Conservation (phyloP, 495 filamentous ascomycete genomes). For the Penicillium lagena region DNA sequence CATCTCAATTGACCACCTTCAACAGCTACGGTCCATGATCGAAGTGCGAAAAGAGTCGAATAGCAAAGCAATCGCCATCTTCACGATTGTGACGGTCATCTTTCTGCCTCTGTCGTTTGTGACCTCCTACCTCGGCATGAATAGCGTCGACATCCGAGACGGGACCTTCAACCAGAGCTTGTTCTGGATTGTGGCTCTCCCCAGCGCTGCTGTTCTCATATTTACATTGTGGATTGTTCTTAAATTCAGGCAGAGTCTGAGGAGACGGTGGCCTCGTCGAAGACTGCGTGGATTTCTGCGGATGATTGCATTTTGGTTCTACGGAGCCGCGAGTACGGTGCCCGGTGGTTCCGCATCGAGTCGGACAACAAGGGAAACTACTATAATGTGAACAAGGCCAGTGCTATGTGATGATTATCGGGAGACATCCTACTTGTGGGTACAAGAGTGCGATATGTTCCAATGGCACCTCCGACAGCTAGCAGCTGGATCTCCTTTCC, state of each 20-base stretch:
- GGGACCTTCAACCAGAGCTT: slow-evolving; percentile 38
- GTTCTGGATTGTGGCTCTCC: slow-evolving; percentile 43
- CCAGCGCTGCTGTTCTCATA: slow-evolving; percentile 5
- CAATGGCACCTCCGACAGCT: too few species aligned
- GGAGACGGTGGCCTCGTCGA: not conserved
- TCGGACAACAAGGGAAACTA: too few species aligned
- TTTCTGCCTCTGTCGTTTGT: slow-evolving; percentile 34
- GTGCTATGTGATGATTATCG: too few species aligned
- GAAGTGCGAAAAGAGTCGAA: slow-evolving; percentile 9
- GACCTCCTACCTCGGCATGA: slow-evolving; percentile 33
- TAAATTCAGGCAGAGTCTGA: not conserved
- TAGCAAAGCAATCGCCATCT: slow-evolving; percentile 21
- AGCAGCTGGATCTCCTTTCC: too few species aligned
- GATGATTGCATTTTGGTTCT: too few species aligned
- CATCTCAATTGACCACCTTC: not conserved
- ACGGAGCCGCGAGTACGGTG: too few species aligned
- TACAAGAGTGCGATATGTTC: too few species aligned
- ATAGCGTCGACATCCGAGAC: slow-evolving; percentile 40
- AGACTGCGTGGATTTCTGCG: too few species aligned
- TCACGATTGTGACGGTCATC: slow-evolving; percentile 39
- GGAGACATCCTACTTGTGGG: too few species aligned
- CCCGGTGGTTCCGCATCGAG: too few species aligned
- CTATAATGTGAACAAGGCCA: too few species aligned
- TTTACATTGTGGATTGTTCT: not conserved
- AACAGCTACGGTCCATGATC: slow-evolving; percentile 7